phyloP scores from a whole-genome alignment of 176 grass and related monocot genomes.

The Lolium rigidum region DNA sequence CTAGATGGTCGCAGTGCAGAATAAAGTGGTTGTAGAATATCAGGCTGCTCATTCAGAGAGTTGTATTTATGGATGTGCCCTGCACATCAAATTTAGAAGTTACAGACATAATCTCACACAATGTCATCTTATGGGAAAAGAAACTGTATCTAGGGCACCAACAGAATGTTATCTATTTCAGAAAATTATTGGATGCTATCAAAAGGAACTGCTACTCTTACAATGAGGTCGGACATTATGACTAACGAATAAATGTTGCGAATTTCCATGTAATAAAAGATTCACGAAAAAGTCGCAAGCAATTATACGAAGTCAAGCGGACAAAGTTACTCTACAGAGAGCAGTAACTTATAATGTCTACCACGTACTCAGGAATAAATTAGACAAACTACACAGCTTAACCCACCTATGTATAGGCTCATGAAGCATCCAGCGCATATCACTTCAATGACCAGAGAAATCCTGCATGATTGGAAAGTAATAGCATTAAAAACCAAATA shows the following conservation, averaged over 20 bases:
- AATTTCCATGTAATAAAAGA: not conserved
- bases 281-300: not conserved
- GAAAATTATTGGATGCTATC: not conserved
- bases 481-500: constrained; percentile 13
- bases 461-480: constrained; percentile 55
- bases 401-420: constrained; percentile 81
- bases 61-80: constrained; percentile 95
- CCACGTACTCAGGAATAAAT: constrained; percentile 17
- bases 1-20: constrained; percentile 86
- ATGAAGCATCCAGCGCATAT: constrained; percentile 85
- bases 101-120: not conserved
- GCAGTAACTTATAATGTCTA: not conserved
- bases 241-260: not conserved
- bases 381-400: not conserved
- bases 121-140: not conserved
- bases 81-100: constrained; percentile 29
- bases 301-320: not conserved
- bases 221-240: not conserved
- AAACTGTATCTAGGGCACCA: not conserved
- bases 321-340: not conserved
- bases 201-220: not conserved
- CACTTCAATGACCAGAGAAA: constrained; percentile 73
- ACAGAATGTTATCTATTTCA: not conserved
- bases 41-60: constrained; percentile 80
- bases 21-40: constrained; percentile 85